Conservation (phyloP, 2,329 filamentous ascomycete species). For the Neonectria coccinea region DNA sequence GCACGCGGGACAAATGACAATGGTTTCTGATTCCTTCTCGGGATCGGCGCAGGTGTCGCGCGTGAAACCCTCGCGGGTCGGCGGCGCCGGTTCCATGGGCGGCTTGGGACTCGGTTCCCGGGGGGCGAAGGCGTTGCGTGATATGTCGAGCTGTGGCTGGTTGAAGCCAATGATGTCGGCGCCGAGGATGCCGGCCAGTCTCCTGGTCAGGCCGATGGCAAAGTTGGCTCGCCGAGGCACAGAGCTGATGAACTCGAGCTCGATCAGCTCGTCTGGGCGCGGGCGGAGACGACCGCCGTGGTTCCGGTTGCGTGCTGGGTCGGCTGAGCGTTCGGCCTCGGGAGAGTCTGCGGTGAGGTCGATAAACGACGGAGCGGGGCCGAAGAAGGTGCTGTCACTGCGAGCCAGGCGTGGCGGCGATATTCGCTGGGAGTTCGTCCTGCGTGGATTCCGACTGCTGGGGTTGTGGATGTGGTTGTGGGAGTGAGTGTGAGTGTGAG, state of each 20-base stretch:
- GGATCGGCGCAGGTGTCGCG: slow-evolving; percentile 66
- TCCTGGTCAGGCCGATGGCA: slow-evolving; percentile 41
- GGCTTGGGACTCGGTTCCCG: slow-evolving; percentile 56
- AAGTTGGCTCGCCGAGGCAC: slow-evolving; percentile 34
- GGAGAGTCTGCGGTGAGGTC: slow-evolving; percentile 64
- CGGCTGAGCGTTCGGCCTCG: slow-evolving; percentile 46
- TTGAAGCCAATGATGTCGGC: slow-evolving; percentile 40
- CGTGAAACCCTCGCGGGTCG: slow-evolving; percentile 82
- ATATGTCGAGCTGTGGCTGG: slow-evolving; percentile 41
- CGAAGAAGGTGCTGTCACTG: slow-evolving; percentile 59
- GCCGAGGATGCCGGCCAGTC: slow-evolving; percentile 44
- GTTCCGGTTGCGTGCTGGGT: slow-evolving; percentile 32
- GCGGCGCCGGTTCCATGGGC: slow-evolving; percentile 71
- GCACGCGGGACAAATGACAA: slow-evolving; percentile 88
- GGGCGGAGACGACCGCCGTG: slow-evolving; percentile 23
- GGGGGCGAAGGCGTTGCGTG: slow-evolving; percentile 48
- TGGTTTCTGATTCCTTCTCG: slow-evolving; percentile 69
- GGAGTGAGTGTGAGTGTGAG: slow-evolving; percentile 46
- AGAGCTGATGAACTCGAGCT: slow-evolving; percentile 41
- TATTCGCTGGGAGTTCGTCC: slow-evolving; percentile 55
- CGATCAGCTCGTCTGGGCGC: slow-evolving; percentile 41
- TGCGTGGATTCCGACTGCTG: slow-evolving; percentile 52
- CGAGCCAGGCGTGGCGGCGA: slow-evolving; percentile 58
- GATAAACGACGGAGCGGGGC: slow-evolving; percentile 55
- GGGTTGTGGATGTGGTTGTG: slow-evolving; percentile 18